Conservation (phyloP, 371 early-diverging fungal species). For the Mucor mucedo region DNA sequence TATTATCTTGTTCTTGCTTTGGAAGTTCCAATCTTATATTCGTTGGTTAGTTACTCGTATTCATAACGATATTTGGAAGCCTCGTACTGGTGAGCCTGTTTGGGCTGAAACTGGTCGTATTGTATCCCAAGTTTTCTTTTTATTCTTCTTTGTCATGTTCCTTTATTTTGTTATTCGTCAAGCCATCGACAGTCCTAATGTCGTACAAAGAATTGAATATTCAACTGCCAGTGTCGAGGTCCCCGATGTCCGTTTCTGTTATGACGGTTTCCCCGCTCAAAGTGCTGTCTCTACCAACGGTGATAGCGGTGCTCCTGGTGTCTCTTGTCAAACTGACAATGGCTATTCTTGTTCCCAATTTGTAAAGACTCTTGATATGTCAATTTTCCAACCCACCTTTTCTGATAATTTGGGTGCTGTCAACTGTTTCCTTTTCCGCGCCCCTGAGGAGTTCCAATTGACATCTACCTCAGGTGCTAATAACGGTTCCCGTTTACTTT, state of each 20-base stretch:
- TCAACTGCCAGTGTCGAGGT: constrained; percentile 41
- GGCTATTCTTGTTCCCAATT: constrained; percentile 41
- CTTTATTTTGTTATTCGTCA: constrained; percentile 53
- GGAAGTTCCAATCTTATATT: constrained; percentile 49
- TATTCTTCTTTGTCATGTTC: constrained; percentile 47
- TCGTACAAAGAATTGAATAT: constrained; percentile 46
- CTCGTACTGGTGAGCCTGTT: constrained; percentile 55
- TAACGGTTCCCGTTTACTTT: constrained; percentile 48
- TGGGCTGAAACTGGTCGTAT: constrained; percentile 58
- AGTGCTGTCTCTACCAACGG: constrained; percentile 5
- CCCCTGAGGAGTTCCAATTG: constrained; percentile 37
- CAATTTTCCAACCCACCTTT: constrained; percentile 42
- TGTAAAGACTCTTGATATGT: constrained; percentile 41
- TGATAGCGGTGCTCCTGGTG: constrained; percentile 30
- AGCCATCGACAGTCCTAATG: constrained; percentile 51
- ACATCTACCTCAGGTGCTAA: constrained; percentile 47
- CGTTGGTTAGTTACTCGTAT: constrained; percentile 43
- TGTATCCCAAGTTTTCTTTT: constrained; percentile 43
- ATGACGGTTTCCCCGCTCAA: constrained; percentile 45
- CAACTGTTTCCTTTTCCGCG: constrained; percentile 46
- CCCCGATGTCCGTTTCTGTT: constrained; percentile 56
- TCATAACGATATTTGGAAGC: constrained; percentile 54
- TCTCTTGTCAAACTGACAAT: constrained; percentile 45
- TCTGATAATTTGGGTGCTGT: constrained; percentile 47
- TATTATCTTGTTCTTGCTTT: constrained; percentile 47